These are phyloP conservation scores for Ascochyta koolunga DNA, from an alignment of 2,329 filamentous ascomycete genomes.

Conservation along the genomic window DNA sequence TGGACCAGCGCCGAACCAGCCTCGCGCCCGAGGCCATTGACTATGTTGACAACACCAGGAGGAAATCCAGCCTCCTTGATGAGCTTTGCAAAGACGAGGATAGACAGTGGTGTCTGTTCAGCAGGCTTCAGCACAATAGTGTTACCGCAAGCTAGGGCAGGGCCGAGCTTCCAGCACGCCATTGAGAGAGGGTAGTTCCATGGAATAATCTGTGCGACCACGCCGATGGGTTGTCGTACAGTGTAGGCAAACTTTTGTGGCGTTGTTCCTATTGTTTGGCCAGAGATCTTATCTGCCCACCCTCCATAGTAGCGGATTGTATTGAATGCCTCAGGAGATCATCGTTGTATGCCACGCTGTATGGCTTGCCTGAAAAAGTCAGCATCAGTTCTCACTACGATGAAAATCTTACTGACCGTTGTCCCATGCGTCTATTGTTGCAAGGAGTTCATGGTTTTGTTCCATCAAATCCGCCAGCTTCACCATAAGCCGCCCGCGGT, in stretches of 20 bases:
- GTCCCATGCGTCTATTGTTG: constrained; percentile 1
- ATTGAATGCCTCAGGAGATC: constrained; percentile 64
- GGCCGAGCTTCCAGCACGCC: constrained; percentile 59
- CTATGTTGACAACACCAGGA: constrained; percentile 50
- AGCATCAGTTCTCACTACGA: too few species aligned
- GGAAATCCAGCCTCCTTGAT: constrained; percentile 49
- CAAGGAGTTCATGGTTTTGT: constrained; percentile 10
- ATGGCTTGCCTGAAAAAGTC: too few species aligned
- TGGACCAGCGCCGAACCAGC: constrained; percentile 66
- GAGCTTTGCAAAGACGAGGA: constrained; percentile 19
- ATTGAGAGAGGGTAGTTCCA: constrained; percentile 54
- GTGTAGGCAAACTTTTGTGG: constrained; percentile 75
- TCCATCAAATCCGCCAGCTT: constrained; percentile 40
- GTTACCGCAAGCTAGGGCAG: constrained; percentile 62
- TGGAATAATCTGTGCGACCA: constrained; percentile 43
- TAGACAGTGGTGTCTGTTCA: constrained; percentile 58
- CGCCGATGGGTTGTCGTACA: constrained; percentile 66
- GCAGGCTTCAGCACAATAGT: constrained; percentile 62
- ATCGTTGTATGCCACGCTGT: constrained; percentile 56
- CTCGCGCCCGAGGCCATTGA: constrained; percentile 63
- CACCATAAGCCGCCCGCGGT: constrained; percentile 29
- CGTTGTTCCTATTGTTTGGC: constrained; percentile 72
- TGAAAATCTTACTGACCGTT: too few species aligned
- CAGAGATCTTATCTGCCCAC: constrained; percentile 77
- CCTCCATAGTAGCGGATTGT: constrained; percentile 74